Evolutionary conservation across 163 green algal genomes (phyloP), one percentile per base, ranked within the genome.

Genomic region (Volvox carteri): DNA sequence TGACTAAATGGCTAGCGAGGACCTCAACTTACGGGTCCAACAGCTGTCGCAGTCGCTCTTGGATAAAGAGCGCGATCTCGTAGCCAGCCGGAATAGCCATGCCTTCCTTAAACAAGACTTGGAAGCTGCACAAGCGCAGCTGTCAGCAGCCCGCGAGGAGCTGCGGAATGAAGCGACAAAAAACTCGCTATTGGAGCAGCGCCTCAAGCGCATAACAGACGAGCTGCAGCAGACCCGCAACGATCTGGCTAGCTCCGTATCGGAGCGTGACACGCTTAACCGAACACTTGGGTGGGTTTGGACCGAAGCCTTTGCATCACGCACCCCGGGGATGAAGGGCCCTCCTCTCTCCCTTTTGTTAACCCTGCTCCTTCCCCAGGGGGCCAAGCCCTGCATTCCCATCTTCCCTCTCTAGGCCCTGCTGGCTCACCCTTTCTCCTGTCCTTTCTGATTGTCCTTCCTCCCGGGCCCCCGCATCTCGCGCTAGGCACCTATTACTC

Each of bases 91-190:
- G 0, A 39, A 21, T 4, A 54, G 39, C 11, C 46, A 54, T 7
- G 6, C 65, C 19, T 81, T 89, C 14, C 56, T 90, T 1, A 42
- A 90, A 56, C 54, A 81, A 19, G 84, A 92, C 4, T 74, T 90
- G 2, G 70, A 80, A 18, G 8, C 46, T 7, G n/a, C 12, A 8
- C 42, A 65, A 2, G 33, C 68, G 6, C 85, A 93, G 50, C 75
- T 89, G 0, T 28, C 72, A 35, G 58, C 79, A 33, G 90, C 86
- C 0, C 72, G 90, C 3, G 85, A 91, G 21, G 90, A 93, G 79
- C 50, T 93, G 21, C 73, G 72, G 0, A 73, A 80, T 50, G 90
- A 93, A 56, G 72, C 90, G 1, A 86, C 68, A 4, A 73, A 74
- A 11, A 35, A n/a, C 14, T 76, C 56, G 1, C 60, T 93, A 14